Base-by-base conservation (phyloP, 78 protist species). In the Reticulomyxa filosa region DNA sequence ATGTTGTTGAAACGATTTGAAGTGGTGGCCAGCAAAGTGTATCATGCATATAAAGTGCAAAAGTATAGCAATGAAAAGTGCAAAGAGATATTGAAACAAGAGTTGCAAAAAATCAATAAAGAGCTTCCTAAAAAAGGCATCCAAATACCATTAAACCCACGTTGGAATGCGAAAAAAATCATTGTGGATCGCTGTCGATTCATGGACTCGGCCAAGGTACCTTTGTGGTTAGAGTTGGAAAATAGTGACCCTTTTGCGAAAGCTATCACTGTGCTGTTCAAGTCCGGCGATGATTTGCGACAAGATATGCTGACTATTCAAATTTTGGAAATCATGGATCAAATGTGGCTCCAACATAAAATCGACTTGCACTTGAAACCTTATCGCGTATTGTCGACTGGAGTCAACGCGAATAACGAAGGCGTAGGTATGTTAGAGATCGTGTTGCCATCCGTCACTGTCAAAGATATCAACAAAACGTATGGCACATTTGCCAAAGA, bases 401-500 rank as follows among this genome's bases (percentile, higher is more conserved):
- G 65, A 11, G 65, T 59, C 34, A 59, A 59, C 25, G 65, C 10
- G 10, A 17, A 26, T 6, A 17, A 17, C 5, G 65, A 59, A 17
- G 65, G 65, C 10, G 65, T 53, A 27, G 94, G 94, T 1, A 62
- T 88, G 75, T 81, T 88, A 23, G 92, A 88, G 30, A 84, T 86
- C 20, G 92, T 88, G 6, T 52, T 59, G 11, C 70, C 76, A 22
- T 26, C 88, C 2, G 76, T 77, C 57, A 88, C 94, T 2, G 80
- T 77, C 2, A 88, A 89, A 29, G 30, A 57, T 32, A 78, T 86
- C 30, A 6, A 5, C 46, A 57, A 51, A 6, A 34, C 13, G 8
- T 20, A 70, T 48, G 72, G 57, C 34, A 63, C 46, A 29, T 67
- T 55, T 55, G 59, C 26, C 10, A 55, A 55, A 22, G 11, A 29